Evolutionary conservation across 169 alveolate genomes (phyloP).

Genomic region (Plasmodium falciparum): DNA sequence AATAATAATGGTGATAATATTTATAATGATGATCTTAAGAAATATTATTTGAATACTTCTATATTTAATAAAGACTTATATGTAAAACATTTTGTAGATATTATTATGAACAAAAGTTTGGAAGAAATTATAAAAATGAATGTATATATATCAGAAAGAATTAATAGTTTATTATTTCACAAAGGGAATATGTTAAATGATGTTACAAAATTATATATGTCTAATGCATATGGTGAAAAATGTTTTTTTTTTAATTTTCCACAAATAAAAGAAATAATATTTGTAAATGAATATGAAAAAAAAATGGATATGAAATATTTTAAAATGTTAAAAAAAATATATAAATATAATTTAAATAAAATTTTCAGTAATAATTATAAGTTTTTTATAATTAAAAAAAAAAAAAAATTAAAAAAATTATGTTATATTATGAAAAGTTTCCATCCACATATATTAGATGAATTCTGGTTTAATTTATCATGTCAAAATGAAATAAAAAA

Average conservation of each 20-base stretch:
- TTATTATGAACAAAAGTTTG: neutral
- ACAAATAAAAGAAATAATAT: conserved; percentile 20
- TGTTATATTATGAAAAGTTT: conserved; percentile 49
- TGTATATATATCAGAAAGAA: conserved; percentile 1
- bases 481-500: conserved; percentile 53
- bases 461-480: conserved; percentile 51
- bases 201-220: conserved; percentile 12
- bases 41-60: no score
- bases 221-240: conserved; percentile 15
- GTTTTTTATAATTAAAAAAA: conserved; percentile 39
- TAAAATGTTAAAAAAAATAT: conserved; percentile 52
- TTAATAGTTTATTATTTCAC: conserved; percentile 6
- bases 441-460: conserved; percentile 13
- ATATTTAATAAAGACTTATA: no score
- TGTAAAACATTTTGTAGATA: neutral
- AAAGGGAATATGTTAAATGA: conserved; percentile 1
- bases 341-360: conserved; percentile 45
- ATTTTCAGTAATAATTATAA: conserved; percentile 46
- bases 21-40: no score
- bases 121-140: conserved; percentile 10
- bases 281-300: conserved; percentile 26
- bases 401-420: conserved; percentile 51
- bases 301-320: conserved; percentile 49
- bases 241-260: conserved; percentile 8
- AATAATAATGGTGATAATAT: no score